phyloP scores from a whole-genome alignment of 805 yeast species.

The Hanseniaspora taiwanica region DNA sequence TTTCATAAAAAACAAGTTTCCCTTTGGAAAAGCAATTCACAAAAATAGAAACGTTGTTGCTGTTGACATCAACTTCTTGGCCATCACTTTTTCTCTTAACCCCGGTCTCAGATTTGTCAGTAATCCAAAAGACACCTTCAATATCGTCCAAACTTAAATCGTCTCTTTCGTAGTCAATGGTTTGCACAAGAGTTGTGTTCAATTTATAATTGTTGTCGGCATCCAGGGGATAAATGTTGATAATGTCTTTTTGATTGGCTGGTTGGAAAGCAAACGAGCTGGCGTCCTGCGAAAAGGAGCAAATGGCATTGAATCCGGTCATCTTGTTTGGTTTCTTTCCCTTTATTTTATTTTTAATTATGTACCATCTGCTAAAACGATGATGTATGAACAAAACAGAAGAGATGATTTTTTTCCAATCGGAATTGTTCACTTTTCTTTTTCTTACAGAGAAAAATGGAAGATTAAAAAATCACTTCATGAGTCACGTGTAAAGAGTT shows the following conservation, averaged over 20 bases:
- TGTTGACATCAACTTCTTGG: not conserved
- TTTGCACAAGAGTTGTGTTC: conserved; percentile 19
- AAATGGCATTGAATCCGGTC: conserved; percentile 10
- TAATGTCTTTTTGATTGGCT: conserved; percentile 22
- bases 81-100: not conserved
- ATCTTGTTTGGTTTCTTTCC: not conserved
- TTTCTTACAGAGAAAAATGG: not conserved
- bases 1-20: conserved; percentile 21
- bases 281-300: conserved; percentile 19
- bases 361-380: not conserved
- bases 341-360: conserved; percentile 5
- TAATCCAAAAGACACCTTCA: conserved; percentile 15
- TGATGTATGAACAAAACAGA: too few species aligned
- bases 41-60: not conserved
- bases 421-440: not conserved
- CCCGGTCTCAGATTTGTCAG: not conserved
- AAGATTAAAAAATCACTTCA: too few species aligned
- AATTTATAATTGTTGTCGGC: conserved; percentile 13
- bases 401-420: too few species aligned
- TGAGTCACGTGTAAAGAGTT: not conserved
- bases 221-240: conserved; percentile 23
- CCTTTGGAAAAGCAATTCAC: conserved; percentile 8
- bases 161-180: conserved; percentile 20
- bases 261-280: conserved; percentile 23
- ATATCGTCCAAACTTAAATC: conserved; percentile 18